Conservation (phyloP, 768 basidiomycete genomes). For the Fibroporia radiculosa region DNA sequence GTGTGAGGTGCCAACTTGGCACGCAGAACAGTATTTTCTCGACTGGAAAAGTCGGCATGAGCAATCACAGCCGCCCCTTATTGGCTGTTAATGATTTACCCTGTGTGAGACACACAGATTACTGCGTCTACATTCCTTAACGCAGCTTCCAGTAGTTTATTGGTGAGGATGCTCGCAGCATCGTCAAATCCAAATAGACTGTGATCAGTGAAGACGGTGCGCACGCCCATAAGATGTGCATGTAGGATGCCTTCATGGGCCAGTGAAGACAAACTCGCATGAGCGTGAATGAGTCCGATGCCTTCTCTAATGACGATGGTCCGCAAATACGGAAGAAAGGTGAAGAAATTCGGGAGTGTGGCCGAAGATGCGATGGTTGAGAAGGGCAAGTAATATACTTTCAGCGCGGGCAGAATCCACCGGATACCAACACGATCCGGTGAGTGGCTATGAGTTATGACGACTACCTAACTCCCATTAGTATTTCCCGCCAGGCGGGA, state of each 20-base stretch:
- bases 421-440: constrained; percentile 84
- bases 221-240: constrained; percentile 76
- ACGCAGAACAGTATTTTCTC: constrained; percentile 94
- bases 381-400: constrained; percentile 93
- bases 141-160: constrained; percentile 85
- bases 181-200: constrained; percentile 95
- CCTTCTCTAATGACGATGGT: constrained; percentile 82
- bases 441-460: constrained; percentile 88
- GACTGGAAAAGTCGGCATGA: constrained; percentile 45
- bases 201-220: constrained; percentile 95
- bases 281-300: constrained; percentile 84
- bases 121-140: constrained; percentile 89
- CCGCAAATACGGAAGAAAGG: constrained; percentile 86
- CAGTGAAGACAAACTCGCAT: constrained; percentile 83
- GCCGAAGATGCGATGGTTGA: constrained; percentile 85
- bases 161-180: constrained; percentile 94
- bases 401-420: constrained; percentile 80
- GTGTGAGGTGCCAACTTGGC: constrained; percentile 59
- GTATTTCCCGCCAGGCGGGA: not conserved
- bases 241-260: constrained; percentile 93
- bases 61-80: not conserved
- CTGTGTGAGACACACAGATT: constrained; percentile 95
- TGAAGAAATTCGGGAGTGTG: constrained; percentile 90
- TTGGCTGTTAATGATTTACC: constrained; percentile 41
- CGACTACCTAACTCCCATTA: constrained; percentile 60